Evolutionary conservation across 2,329 filamentous ascomycete genomes (phyloP).

Genomic region (Paracoccidioides brasiliensis): DNA sequence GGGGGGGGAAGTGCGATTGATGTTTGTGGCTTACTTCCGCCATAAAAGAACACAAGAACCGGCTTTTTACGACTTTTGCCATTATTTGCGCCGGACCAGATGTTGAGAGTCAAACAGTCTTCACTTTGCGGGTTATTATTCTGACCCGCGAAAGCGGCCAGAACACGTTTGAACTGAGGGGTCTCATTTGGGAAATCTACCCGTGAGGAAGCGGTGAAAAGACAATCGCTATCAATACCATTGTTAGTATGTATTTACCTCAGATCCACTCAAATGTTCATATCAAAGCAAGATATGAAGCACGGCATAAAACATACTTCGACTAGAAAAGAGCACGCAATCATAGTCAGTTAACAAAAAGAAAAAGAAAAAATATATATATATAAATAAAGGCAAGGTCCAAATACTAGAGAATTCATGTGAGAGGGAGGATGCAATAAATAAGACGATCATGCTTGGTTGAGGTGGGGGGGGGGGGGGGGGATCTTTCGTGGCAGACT

Average conservation of each 20-base stretch:
- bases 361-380: background rate
- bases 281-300: too few relatives aligned
- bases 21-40: slow-evolving; percentile 22
- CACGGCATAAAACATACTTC: too few relatives aligned
- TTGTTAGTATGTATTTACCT: too few relatives aligned
- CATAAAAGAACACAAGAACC: slow-evolving; percentile 32
- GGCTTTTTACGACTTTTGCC: slow-evolving; percentile 15
- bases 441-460: too few relatives aligned
- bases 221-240: too few relatives aligned
- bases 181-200: slow-evolving; percentile 15
- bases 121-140: slow-evolving; percentile 25
- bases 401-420: background rate
- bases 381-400: too few relatives aligned
- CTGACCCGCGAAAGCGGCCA: slow-evolving; percentile 18
- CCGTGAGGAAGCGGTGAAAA: slow-evolving; percentile 9
- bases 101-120: slow-evolving; percentile 26
- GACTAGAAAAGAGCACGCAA: slow-evolving; percentile 8
- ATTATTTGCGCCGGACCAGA: slow-evolving; percentile 18
- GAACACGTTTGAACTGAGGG: slow-evolving; percentile 12
- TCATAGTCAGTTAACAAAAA: slow-evolving; percentile 11
- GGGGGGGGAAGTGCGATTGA: too few relatives aligned
- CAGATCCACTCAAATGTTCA: too few relatives aligned
- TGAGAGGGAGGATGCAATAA: background rate
- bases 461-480: too few relatives aligned
- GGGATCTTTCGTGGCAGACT: background rate